phyloP scores from a whole-genome alignment of 2,329 filamentous ascomycete genomes.

The Colletotrichum sp. region DNA sequence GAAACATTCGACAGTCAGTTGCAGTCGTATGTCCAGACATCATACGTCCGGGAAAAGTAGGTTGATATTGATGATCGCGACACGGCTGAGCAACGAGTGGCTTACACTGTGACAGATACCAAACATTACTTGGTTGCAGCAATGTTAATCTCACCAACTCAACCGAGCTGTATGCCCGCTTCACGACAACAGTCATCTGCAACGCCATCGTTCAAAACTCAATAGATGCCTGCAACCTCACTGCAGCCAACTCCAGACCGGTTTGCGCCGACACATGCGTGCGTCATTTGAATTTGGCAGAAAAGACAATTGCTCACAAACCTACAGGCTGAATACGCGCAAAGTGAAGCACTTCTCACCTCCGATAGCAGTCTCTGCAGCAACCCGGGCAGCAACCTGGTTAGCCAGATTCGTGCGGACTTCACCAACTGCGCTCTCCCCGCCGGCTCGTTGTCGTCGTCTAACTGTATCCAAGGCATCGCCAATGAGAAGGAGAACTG shows the following conservation, averaged over 20 bases:
- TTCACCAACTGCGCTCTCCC: constrained; percentile 90
- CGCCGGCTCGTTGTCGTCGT: constrained; percentile 74
- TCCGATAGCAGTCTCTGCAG: constrained; percentile 77
- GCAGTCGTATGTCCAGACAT: constrained; percentile 72
- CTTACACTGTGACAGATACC: constrained; percentile 66
- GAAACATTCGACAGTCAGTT: constrained; percentile 80
- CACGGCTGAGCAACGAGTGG: background rate
- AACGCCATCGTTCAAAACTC: constrained; percentile 95
- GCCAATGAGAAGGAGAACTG: constrained; percentile 87
- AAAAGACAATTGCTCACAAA: constrained; percentile 28
- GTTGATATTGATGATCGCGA: constrained; percentile 31
- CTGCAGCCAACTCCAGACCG: constrained; percentile 69
- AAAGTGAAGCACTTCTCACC: constrained; percentile 86
- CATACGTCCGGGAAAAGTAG: constrained; percentile 81
- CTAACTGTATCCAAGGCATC: constrained; percentile 75
- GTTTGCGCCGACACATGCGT: constrained; percentile 92
- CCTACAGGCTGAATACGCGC: constrained; percentile 76
- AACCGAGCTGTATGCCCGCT: constrained; percentile 86
- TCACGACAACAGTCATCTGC: constrained; percentile 90
- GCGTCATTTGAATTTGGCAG: constrained; percentile 34
- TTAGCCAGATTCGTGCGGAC: constrained; percentile 84
- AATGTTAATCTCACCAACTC: constrained; percentile 80
- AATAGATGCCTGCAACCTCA: constrained; percentile 69
- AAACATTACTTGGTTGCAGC: constrained; percentile 79
- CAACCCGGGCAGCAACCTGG: constrained; percentile 67